These are phyloP conservation scores for Mortierella sp. DNA, from an alignment of 371 early-diverging fungal genomes.

Conservation along the genomic window DNA sequence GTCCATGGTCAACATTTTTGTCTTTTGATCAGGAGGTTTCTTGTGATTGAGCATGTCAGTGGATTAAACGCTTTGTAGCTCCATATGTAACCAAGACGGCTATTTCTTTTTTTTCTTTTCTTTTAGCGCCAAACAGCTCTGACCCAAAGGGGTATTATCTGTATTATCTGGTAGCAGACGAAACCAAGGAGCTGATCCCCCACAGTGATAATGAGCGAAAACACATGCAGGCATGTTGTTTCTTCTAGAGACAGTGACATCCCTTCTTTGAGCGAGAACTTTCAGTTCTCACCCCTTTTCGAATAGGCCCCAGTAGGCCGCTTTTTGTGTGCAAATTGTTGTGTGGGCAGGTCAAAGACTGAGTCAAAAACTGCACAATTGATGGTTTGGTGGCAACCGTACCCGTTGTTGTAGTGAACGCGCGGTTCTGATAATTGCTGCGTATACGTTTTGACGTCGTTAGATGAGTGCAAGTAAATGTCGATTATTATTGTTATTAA, in stretches of 20 bases:
- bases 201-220: not conserved
- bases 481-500: not conserved
- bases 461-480: not conserved
- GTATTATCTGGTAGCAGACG: not conserved
- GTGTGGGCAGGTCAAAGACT: too few relatives aligned
- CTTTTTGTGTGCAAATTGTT: too few relatives aligned
- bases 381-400: not conserved
- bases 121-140: not conserved
- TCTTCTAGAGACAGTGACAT: too few relatives aligned
- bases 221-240: not conserved
- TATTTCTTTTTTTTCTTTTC: conserved; percentile 13
- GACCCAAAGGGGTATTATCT: not conserved
- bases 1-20: not conserved
- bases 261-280: too few relatives aligned
- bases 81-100: conserved; percentile 9
- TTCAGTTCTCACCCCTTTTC: too few relatives aligned
- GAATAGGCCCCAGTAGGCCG: too few relatives aligned
- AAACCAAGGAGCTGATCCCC: conserved; percentile 8
- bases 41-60: not conserved
- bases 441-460: not conserved
- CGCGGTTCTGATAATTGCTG: not conserved
- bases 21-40: not conserved
- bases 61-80: not conserved
- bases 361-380: not conserved
- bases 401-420: not conserved